phyloP scores from a whole-genome alignment of 768 basidiomycete species.

The Leucogyrophana mollusca region DNA sequence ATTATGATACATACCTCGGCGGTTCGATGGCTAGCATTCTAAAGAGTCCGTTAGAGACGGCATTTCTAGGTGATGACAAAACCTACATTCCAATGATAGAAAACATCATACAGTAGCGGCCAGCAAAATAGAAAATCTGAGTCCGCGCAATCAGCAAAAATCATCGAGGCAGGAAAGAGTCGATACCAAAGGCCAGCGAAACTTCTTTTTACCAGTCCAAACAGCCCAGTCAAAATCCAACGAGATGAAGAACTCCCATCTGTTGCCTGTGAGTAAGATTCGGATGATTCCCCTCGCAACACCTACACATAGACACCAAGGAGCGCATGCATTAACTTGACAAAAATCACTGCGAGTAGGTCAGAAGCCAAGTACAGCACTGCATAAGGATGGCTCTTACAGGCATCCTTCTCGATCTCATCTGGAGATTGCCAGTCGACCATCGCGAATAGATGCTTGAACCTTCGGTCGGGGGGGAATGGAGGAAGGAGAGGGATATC shows the following conservation, averaged over 20 bases:
- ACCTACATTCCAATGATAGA: conserved; percentile 48
- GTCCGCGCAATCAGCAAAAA: no score
- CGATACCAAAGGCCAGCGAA: conserved; percentile 4
- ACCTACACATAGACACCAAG: conserved; percentile 1
- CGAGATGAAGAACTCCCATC: conserved; percentile 5
- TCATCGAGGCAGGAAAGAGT: background rate
- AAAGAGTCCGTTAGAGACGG: conserved; percentile 1
- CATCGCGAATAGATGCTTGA: conserved; percentile 29
- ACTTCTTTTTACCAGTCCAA: background rate
- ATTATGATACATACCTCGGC: conserved; percentile 23
- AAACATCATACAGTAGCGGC: conserved; percentile 42
- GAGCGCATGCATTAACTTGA: conserved; percentile 5
- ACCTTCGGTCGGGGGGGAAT: no score
- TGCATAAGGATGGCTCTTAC: conserved; percentile 26
- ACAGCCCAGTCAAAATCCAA: background rate
- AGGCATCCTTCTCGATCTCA: conserved; percentile 42
- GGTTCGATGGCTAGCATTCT: conserved; percentile 38
- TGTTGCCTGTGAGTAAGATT: background rate
- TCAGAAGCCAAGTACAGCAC: no score
- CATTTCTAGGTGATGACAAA: background rate
- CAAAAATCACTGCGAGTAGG: conserved; percentile 1
- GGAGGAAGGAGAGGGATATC: no score
- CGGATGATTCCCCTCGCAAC: background rate
- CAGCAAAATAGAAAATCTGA: conserved; percentile 45
- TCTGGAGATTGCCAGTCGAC: conserved; percentile 46